Percentiles rank a stretch among this genome's conserved stretches.
Evolutionary conservation across 1,284 basidiomycete genomes (phyloP).

Genomic region (Trametes sp.): DNA sequence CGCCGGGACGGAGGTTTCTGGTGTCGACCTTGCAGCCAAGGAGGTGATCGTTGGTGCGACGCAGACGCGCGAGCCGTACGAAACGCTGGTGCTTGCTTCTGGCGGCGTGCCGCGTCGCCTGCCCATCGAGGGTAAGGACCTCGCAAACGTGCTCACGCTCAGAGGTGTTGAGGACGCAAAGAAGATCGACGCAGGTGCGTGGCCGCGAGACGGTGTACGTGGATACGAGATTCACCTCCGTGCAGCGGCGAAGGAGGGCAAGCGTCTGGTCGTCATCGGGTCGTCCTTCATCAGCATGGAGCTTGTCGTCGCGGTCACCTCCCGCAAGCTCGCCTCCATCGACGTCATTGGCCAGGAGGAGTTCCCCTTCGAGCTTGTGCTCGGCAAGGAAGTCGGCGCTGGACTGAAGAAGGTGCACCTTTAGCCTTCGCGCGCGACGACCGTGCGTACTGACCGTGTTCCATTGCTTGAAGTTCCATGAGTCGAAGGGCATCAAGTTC

Average conservation of each 20-base stretch:
- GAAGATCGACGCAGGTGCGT: constrained; percentile 74
- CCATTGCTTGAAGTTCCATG: constrained; percentile 61
- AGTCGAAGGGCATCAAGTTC: constrained; percentile 86
- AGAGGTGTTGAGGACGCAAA: constrained; percentile 78
- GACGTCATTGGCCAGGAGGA: constrained; percentile 89
- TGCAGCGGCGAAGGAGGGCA: constrained; percentile 61
- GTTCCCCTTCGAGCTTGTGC: constrained; percentile 82
- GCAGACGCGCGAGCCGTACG: constrained; percentile 67
- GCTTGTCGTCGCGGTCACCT: constrained; percentile 77
- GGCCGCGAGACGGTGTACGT: background rate
- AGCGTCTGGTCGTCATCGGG: constrained; percentile 86
- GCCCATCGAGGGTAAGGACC: constrained; percentile 80
- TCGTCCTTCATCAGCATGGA: constrained; percentile 97
- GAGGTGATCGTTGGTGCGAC: constrained; percentile 67
- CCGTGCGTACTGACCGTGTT: too few species aligned
- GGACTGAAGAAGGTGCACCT: constrained; percentile 80
- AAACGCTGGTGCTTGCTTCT: constrained; percentile 77
- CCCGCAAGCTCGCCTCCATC: constrained; percentile 79
- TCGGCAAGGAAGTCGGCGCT: constrained; percentile 84
- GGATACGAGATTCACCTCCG: too few species aligned
- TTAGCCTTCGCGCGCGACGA: too few species aligned
- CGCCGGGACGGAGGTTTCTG: constrained; percentile 73
- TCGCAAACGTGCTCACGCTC: constrained; percentile 84
- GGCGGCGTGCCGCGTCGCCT: constrained; percentile 75
- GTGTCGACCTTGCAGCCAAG: constrained; percentile 68